phyloP scores from a whole-genome alignment of 2,329 filamentous ascomycete genomes.

The Raffaelea arxii region DNA sequence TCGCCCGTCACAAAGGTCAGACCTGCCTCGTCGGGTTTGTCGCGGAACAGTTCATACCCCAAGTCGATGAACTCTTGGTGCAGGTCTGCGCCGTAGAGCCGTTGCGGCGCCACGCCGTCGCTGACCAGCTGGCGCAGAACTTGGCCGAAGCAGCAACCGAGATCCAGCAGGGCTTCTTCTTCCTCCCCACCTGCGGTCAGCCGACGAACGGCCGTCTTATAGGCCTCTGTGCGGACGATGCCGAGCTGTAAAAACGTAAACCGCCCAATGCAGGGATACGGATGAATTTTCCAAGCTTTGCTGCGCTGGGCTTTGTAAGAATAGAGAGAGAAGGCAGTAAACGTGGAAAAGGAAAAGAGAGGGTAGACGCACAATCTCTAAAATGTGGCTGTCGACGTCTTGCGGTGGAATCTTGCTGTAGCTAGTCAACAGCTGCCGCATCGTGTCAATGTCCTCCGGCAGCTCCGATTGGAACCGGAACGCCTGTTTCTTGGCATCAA shows the following conservation, averaged over 20 bases:
- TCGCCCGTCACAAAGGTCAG: constrained; percentile 15
- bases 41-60: constrained; percentile 22
- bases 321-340: background rate
- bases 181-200: constrained; percentile 4
- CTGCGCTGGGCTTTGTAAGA: constrained; percentile 17
- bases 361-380: constrained; percentile 8
- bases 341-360: background rate
- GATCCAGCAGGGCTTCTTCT: constrained; percentile 22
- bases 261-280: constrained; percentile 27
- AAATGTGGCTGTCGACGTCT: constrained; percentile 13
- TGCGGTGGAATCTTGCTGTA: constrained; percentile 14
- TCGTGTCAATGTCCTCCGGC: constrained; percentile 2
- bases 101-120: constrained; percentile 78
- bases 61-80: constrained; percentile 20
- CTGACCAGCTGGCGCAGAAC: constrained; percentile 56
- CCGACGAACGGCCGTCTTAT: constrained; percentile 18
- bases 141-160: constrained; percentile 34
- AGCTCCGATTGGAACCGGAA: constrained; percentile 1
- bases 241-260: constrained; percentile 26
- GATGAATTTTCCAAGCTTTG: constrained; percentile 24
- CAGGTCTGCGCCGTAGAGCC: constrained; percentile 29
- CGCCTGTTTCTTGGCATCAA: background rate
- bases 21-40: constrained; percentile 12
- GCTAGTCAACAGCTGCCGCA: constrained; percentile 11
- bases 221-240: constrained; percentile 18